These are phyloP conservation scores for Acmispon strigosus DNA, from an alignment of 306 rosid genomes.

Conservation along the genomic window DNA sequence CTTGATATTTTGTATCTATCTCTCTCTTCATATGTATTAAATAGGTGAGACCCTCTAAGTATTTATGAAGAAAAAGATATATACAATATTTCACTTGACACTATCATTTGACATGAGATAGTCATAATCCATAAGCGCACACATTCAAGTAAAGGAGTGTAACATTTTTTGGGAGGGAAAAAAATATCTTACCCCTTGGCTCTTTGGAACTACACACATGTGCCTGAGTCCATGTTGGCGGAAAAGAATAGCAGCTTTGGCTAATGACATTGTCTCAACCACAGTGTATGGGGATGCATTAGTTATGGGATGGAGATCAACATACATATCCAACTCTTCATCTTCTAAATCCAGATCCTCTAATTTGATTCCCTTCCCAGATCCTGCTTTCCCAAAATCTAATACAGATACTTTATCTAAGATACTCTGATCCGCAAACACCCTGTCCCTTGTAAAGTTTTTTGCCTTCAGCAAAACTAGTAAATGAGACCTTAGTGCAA, in stretches of 20 bases:
- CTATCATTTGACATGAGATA: no score
- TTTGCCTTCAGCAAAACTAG: constrained; percentile 73
- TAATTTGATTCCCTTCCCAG: constrained; percentile 72
- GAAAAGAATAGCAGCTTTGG: constrained; percentile 80
- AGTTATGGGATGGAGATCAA: constrained; percentile 77
- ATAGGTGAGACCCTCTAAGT: no score
- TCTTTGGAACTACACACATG: constrained; percentile 76
- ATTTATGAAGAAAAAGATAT: no score
- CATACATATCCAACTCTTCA: constrained; percentile 80
- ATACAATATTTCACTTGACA: no score
- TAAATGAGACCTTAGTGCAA: constrained; percentile 80
- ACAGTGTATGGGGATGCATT: constrained; percentile 83
- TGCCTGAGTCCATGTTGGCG: constrained; percentile 79
- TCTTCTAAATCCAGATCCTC: constrained; percentile 59
- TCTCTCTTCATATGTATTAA: no score
- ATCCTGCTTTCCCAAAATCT: constrained; percentile 81
- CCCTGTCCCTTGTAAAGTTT: constrained; percentile 44
- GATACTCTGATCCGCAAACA: constrained; percentile 13
- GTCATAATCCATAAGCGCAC: no score
- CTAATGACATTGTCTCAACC: constrained; percentile 84
- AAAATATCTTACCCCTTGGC: constrained; percentile 58
- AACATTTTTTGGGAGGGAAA: no score
- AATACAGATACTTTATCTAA: constrained; percentile 34
- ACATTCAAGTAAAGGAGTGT: no score
- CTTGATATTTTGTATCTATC: no score